Conservation (phyloP, 2,329 filamentous ascomycete genomes). For the Cadophora malorum region DNA sequence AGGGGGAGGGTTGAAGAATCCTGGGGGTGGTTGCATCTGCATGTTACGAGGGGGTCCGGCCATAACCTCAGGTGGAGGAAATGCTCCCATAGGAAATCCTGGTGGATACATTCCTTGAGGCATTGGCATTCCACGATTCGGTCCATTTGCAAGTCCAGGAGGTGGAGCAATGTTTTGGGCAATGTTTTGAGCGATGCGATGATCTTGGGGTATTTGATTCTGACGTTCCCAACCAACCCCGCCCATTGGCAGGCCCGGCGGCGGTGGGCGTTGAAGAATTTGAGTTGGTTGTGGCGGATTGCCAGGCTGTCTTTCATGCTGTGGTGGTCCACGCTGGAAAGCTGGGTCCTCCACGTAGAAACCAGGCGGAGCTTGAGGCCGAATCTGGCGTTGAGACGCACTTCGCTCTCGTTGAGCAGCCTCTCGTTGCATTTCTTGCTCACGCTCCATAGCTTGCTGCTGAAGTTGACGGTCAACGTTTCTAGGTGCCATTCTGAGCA, state of each 20-base stretch:
- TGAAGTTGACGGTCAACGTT: slow-evolving; percentile 49
- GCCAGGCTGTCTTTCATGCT: slow-evolving; percentile 39
- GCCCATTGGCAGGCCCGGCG: slow-evolving; percentile 64
- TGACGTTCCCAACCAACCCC: slow-evolving; percentile 47
- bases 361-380: slow-evolving; percentile 41
- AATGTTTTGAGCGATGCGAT: slow-evolving; percentile 47
- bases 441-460: slow-evolving; percentile 54
- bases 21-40: slow-evolving; percentile 60
- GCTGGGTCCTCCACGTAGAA: slow-evolving; percentile 43
- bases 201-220: slow-evolving; percentile 37
- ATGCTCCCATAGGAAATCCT: slow-evolving; percentile 61
- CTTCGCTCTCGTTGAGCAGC: slow-evolving; percentile 41
- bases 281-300: slow-evolving; percentile 62
- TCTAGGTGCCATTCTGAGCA: slow-evolving; percentile 53
- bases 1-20: slow-evolving; percentile 51
- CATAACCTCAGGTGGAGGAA: slow-evolving; percentile 56
- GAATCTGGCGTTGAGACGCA: slow-evolving; percentile 50
- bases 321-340: slow-evolving; percentile 40
- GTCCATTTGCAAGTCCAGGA: slow-evolving; percentile 58
- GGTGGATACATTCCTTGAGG: slow-evolving; percentile 64
- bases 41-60: slow-evolving; percentile 47
- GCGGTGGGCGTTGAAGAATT: slow-evolving; percentile 68
- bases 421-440: slow-evolving; percentile 44
- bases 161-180: slow-evolving; percentile 63
- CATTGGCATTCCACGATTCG: slow-evolving; percentile 53